Base-by-base conservation (phyloP, 2,329 filamentous ascomycete genomes). In the Beauveria asiatica region DNA sequence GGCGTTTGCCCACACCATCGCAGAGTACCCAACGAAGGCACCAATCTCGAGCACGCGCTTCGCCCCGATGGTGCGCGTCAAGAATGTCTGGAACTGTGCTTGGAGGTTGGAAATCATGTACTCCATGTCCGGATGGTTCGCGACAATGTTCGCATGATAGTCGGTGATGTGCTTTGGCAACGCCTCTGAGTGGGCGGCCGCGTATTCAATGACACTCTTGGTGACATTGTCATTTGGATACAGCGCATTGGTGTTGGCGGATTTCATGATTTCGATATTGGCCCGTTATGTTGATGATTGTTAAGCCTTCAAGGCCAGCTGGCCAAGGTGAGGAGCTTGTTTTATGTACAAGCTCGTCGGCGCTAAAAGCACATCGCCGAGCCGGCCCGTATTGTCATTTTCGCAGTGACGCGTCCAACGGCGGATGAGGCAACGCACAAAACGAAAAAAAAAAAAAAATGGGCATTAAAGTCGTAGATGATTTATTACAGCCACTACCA, bases 171-270 rank as follows among this genome's bases (percentile, higher is more conserved):
- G 67, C 60, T 71, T 68, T 4, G 78, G 77, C 44, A 81, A 67
- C 13, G 69, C 62, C 21, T 73, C 72, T 17, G 77, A 80, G 66
- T 77, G 74, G 33, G 67, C 62, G 41, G 72, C 70, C 19, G 78
- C 71, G 66, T 81, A 80, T 13, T 72, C 68, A 16, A 73, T 71
- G 62, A 80, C 78, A 19, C 70, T 72, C 54, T 68, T 64, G 56
- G 73, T 73, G 55, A 79, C 72, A 58, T 73, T 65, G 27, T 73
- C 70, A 57, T 75, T 78, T 37, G 74, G 70, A 65, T 78, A 80
- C 41, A 80, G 72, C 27, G 69, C 65, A 25, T 72, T 70, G n/a
- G 65, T 65, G 65, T 70, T 72, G 23, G 69, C 65, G 6, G 41
- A 44, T 65, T 76, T 76, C 76, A 78, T 78, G 8, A 45, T 70